A percentile compares a stretch with the other conserved stretches of the same genome.
These are phyloP conservation scores for Blattamonas nauphoetae DNA, from an alignment of 78 protist genomes.

Conservation along the genomic window DNA sequence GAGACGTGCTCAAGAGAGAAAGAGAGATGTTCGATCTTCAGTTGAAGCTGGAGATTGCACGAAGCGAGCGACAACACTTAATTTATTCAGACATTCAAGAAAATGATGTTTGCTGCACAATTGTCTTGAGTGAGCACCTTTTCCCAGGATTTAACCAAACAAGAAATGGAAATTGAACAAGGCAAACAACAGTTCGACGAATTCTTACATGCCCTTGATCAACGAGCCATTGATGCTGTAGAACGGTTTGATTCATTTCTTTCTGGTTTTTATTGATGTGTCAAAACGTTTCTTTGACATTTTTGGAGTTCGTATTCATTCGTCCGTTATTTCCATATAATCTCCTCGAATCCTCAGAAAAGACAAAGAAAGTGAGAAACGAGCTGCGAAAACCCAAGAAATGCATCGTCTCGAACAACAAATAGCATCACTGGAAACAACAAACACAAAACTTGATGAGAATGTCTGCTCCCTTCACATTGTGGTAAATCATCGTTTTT, in stretches of 20 bases:
- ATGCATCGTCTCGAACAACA: neutral
- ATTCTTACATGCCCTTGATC: neutral
- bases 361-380: neutral
- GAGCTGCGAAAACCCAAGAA: neutral
- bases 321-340: neutral
- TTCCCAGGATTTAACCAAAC: neutral
- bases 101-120: neutral
- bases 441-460: neutral
- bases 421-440: neutral
- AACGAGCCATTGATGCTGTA: neutral
- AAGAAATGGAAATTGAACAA: neutral
- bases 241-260: neutral
- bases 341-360: neutral
- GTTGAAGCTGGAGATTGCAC: neutral
- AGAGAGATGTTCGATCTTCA: neutral
- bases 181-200: neutral
- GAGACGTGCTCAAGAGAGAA: neutral
- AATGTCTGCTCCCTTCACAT: neutral
- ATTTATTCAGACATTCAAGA: neutral
- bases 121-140: neutral
- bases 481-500: neutral
- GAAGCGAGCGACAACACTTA: neutral
- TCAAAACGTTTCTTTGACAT: too few relatives aligned
- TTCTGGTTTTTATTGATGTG: neutral
- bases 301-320: neutral